A percentile compares a stretch with the other conserved stretches of the same genome.
Conservation (phyloP, 140 eudicot species). For the Ambrosia hybrid region DNA sequence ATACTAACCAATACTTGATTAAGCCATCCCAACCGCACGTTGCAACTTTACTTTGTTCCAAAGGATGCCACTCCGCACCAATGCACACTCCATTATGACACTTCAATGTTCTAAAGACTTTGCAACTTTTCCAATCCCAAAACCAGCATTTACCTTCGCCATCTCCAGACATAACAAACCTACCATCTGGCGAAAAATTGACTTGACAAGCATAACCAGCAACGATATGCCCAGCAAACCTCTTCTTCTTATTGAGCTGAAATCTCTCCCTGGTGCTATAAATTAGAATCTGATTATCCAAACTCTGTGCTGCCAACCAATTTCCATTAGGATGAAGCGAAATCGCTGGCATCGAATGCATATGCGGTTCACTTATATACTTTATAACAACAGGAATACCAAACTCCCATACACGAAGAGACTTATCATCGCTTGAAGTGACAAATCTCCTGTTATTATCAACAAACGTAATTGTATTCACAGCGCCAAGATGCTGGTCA, state of each 20-base stretch:
- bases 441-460: conserved; percentile 93
- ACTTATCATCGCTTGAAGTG: conserved; percentile 94
- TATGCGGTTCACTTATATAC: conserved; percentile 97
- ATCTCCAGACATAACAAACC: conserved; percentile 98
- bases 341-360: conserved; percentile 98
- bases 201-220: conserved; percentile 99
- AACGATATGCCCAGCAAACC: conserved; percentile 86
- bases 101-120: conserved; percentile 77
- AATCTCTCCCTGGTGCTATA: conserved; percentile 90
- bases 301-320: conserved; percentile 97
- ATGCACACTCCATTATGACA: conserved; percentile 93
- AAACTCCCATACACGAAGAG: conserved; percentile 94
- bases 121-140: conserved; percentile 99
- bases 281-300: conserved; percentile 90
- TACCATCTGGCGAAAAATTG: conserved; percentile 94
- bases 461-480: conserved; percentile 91
- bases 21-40: conserved; percentile 99
- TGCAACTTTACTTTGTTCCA: conserved; percentile 96
- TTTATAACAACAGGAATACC: conserved; percentile 97
- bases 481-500: conserved; percentile 98
- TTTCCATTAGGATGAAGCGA: conserved; percentile 88
- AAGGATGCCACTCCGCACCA: conserved; percentile 95
- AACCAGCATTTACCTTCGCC: conserved; percentile 99
- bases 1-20: conserved; percentile 84
- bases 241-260: conserved; percentile 94